These are phyloP conservation scores for Botrytis pseudocinerea DNA, from an alignment of 2,329 filamentous ascomycete species.

Conservation along the genomic window DNA sequence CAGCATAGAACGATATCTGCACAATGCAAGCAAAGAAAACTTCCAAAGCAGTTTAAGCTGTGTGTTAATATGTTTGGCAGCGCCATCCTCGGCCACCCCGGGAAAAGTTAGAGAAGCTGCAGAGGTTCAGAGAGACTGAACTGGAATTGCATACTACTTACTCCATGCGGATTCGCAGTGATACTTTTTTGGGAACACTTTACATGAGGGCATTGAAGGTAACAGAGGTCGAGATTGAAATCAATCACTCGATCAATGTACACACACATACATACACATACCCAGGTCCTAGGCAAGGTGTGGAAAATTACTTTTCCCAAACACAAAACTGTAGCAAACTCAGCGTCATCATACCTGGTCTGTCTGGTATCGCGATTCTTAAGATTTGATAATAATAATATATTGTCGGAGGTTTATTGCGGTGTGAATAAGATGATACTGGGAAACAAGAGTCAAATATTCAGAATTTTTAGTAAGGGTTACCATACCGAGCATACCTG, in stretches of 20 bases:
- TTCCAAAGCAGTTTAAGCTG: neutral
- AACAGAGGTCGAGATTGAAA: neutral
- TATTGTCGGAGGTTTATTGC: slow-evolving; percentile 3
- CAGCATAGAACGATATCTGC: slow-evolving; percentile 14
- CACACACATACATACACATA: neutral
- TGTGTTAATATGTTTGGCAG: neutral
- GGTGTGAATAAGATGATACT: neutral
- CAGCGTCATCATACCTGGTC: neutral
- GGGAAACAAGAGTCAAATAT: neutral
- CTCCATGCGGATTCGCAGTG: neutral
- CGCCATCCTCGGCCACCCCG: slow-evolving; percentile 17
- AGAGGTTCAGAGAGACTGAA: neutral
- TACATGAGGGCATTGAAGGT: neutral
- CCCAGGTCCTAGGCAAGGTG: neutral
- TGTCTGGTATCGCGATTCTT: neutral
- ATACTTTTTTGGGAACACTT: neutral
- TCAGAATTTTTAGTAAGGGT: slow-evolving; percentile 2
- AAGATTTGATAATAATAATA: neutral
- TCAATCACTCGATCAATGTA: neutral
- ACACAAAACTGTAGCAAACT: neutral
- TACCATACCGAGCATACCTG: neutral
- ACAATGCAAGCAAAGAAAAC: slow-evolving; percentile 5
- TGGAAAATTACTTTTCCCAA: neutral
- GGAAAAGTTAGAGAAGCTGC: slow-evolving; percentile 4
- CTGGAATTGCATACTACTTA: neutral